Evolutionary conservation across 2,329 filamentous ascomycete species (phyloP), one percentile per base, ranked within the genome.

Genomic region (Parastagonospora nodorum): DNA sequence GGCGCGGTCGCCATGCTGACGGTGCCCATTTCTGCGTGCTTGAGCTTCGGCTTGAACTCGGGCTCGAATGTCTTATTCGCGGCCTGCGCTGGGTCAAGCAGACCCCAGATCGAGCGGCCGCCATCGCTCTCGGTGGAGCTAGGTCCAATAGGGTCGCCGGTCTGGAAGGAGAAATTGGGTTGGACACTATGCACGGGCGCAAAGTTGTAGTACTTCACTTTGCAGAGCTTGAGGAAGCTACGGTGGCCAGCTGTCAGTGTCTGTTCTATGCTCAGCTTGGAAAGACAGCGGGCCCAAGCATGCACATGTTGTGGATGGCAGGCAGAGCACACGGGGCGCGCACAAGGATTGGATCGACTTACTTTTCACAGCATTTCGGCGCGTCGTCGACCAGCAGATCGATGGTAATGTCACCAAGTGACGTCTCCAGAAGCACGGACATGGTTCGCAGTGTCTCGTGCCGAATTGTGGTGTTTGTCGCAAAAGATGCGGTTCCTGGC

Each of bases 151-250:
- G 93, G 93, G 68, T 97, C 94, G 72, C 93, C 93, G 29, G 90
- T 95, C 75, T 97, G 93, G 76, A 96, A 96, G 54, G 92, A 96
- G 76, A 97, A 97, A 75, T 91, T 87, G 73, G 93, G 94, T 71
- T 97, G 94, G 32, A 99, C 85, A 61, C 88, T 92, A 77, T 97
- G 90, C 47, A 97, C 79, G 24, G 93, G 94, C 5, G 92, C 87
- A 74, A 95, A 97, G 79, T 97, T 97, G 85, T 97, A 99, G 79
- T 97, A 99, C 79, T 97, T 99, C 76, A 92, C 81, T 78, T 97
- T 97, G 85, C 94, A 97, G 64, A 99, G 89, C 82, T 99, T 97
- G 50, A 99, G 80, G 75, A 99, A 97, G 82, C 91, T 95, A 68
- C 61, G 51, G 63, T 40, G 62, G 64, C 67, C 68, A 74, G 60